phyloP scores from a whole-genome alignment of 768 basidiomycete genomes.

The Exidia glandulosa region DNA sequence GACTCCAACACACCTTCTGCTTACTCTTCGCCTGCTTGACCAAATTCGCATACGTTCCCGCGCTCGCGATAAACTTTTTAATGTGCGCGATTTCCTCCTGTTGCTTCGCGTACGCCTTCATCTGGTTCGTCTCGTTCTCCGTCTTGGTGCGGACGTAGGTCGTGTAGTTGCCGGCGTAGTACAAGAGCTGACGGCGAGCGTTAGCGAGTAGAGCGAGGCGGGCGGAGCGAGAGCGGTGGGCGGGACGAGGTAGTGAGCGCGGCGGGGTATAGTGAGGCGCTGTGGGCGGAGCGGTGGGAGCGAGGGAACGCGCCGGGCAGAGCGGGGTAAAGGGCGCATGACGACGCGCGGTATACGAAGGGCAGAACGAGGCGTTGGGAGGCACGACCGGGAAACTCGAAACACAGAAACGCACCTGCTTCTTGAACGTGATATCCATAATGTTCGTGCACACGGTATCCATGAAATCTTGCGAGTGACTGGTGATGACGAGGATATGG shows the following conservation, averaged over 20 bases:
- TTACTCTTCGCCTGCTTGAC: conserved; percentile 99
- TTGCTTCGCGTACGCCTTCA: conserved; percentile 98
- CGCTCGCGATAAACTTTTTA: conserved; percentile 90
- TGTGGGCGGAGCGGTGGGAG: too few species aligned
- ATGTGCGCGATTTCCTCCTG: conserved; percentile 43
- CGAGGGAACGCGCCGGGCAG: too few species aligned
- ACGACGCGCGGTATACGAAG: too few species aligned
- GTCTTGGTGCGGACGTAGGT: conserved; percentile 93
- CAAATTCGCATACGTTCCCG: conserved; percentile 98
- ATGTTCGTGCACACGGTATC: conserved; percentile 95
- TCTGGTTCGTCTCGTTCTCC: conserved; percentile 99
- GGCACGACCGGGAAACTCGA: not conserved
- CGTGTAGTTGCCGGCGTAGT: conserved; percentile 93
- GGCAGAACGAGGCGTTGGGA: too few species aligned
- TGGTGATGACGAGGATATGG: conserved; percentile 89
- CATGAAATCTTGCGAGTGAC: conserved; percentile 99
- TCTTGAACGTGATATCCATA: conserved; percentile 89
- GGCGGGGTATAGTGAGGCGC: too few species aligned
- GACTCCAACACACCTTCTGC: conserved; percentile 61
- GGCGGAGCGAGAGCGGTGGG: too few species aligned
- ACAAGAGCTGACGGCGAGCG: conserved; percentile 66
- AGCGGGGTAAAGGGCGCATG: too few species aligned
- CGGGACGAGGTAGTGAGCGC: too few species aligned
- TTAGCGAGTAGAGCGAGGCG: too few species aligned
- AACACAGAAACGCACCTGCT: conserved; percentile 38